Base-by-base conservation (phyloP, 495 filamentous ascomycete species). In the Stereocaulon alpinum region DNA sequence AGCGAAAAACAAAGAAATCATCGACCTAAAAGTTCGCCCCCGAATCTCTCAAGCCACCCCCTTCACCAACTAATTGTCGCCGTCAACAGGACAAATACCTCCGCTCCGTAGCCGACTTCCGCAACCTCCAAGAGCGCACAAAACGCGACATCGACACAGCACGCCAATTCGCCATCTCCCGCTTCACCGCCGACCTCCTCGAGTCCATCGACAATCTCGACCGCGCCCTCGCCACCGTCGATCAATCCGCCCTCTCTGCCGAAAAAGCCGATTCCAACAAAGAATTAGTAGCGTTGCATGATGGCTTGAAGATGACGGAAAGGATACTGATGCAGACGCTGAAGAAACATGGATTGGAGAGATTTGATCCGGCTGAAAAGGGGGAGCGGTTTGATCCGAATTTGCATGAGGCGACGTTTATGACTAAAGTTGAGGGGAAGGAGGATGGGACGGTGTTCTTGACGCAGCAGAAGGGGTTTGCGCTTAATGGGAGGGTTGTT, bases 181-280 rank as follows among this genome's bases (percentile, higher is more conserved):
- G 84, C 56, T 98, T 98, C 74, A 89, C 92, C 68, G 84, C 86
- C 69, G 93, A 98, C 73, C 85, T 98, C 43, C 80, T 98, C 55
- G 93, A 97, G 66, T 85, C 79, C 67, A 84, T 98, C 70, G 93
- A 98, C 77, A 98, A 96, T 79, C 84, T 98, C 54, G 93, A 98
- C 73, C 89, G 90, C 61, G 93, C 93, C 50, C 80, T 98, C 42
- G 64, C 76, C 52, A 86, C 83, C 57, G 93, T 96, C 55, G 84
- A 89, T 44, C 67, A 79, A 45, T 85, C 88, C 29, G 85, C 86
- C 72, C 79, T 94, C 62, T 63, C 43, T 15, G 3, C 24, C 24
- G 24, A 24, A 3, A 42, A 62, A 20, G 54, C 17, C 40, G 49
- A 52, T 1, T 24, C 50, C 11, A 75, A 79, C 61, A 74, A 81